Percentiles rank a stretch among this genome's conserved stretches.
Evolutionary conservation across 495 filamentous ascomycete species (phyloP).

Genomic region (Hypomontagnella submonticulosa): DNA sequence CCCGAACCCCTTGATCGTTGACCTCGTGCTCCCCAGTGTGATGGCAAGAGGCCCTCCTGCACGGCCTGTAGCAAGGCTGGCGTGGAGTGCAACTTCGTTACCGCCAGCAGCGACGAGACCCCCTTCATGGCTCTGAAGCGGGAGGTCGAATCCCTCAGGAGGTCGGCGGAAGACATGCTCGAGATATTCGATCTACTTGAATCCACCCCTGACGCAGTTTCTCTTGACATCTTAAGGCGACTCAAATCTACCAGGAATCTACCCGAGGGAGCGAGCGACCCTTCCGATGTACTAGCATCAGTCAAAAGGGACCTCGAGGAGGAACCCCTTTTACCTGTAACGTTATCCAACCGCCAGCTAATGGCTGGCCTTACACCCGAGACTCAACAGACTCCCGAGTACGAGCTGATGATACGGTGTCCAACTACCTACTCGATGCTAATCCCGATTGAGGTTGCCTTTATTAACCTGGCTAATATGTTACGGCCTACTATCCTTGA

Average conservation of each 20-base stretch:
- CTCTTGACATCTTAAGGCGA: slow-evolving; percentile 40
- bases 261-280: slow-evolving; percentile 30
- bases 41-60: slow-evolving; percentile 36
- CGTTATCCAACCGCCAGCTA: slow-evolving; percentile 36
- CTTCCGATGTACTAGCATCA: slow-evolving; percentile 30
- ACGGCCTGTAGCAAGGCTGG: slow-evolving; percentile 34
- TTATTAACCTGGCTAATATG: slow-evolving; percentile 34
- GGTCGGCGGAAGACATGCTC: slow-evolving; percentile 32
- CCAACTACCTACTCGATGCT: slow-evolving; percentile 38
- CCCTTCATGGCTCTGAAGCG: slow-evolving; percentile 42
- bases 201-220: slow-evolving; percentile 35
- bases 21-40: slow-evolving; percentile 29
- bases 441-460: slow-evolving; percentile 32
- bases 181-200: slow-evolving; percentile 37
- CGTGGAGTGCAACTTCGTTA: slow-evolving; percentile 37
- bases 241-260: slow-evolving; percentile 31
- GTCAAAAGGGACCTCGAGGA: slow-evolving; percentile 36
- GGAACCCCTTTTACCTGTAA: slow-evolving; percentile 29
- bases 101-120: slow-evolving; percentile 42
- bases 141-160: slow-evolving; percentile 42
- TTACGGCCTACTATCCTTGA: slow-evolving; percentile 29
- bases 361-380: slow-evolving; percentile 38
- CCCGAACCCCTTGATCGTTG: background rate
- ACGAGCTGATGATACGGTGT: slow-evolving; percentile 43
- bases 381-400: slow-evolving; percentile 35